Evolutionary conservation across 306 rosid species (phyloP).

Genomic region (Sesbania bispinosa): DNA sequence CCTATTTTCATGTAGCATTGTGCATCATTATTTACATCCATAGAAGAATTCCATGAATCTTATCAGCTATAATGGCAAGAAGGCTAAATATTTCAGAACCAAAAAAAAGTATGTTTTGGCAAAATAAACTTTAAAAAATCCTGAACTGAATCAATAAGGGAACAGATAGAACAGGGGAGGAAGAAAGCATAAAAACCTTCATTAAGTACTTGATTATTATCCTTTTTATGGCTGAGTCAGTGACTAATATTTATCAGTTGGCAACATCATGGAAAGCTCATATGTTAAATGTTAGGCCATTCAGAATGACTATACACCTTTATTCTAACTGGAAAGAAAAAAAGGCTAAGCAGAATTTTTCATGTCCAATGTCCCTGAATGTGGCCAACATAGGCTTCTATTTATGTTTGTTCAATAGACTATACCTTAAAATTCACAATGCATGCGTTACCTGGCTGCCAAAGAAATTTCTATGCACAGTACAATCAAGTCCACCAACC

Average conservation of each 20-base stretch:
- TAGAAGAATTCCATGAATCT: background rate
- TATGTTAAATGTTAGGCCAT: background rate
- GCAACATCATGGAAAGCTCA: background rate
- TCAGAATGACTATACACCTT: background rate
- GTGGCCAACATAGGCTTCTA: background rate
- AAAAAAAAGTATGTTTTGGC: background rate
- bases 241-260: background rate
- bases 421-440: background rate
- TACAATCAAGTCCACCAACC: conserved; percentile 95
- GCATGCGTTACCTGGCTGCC: conserved; percentile 79
- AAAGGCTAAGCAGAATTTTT: background rate
- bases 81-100: background rate
- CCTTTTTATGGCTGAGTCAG: background rate
- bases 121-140: background rate
- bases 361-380: background rate
- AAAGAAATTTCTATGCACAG: conserved; percentile 89
- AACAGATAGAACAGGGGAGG: background rate
- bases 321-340: background rate
- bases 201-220: background rate
- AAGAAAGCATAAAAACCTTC: background rate
- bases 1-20: background rate
- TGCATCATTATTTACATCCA: background rate
- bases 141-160: background rate
- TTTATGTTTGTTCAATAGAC: background rate
- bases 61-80: background rate